phyloP scores from a whole-genome alignment of 2,329 filamentous ascomycete genomes.

The Septoria petroselini region DNA sequence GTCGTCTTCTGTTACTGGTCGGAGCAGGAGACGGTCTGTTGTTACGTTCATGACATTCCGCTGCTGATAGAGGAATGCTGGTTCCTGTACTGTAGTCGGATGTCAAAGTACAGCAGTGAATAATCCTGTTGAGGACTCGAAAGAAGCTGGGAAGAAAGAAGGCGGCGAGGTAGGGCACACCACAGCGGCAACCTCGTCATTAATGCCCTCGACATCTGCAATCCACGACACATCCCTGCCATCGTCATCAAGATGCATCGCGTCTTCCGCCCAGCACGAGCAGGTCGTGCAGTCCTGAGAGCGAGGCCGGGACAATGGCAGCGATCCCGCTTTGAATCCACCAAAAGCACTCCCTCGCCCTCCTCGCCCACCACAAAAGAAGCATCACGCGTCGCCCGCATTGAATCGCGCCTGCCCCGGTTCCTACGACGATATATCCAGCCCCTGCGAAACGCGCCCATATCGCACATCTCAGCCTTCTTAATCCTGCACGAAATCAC shows the following conservation, averaged over 20 bases:
- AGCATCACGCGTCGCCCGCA: slow-evolving; percentile 35
- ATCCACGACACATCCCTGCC: too few relatives aligned
- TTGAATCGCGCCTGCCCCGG: slow-evolving; percentile 52
- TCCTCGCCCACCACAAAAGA: slow-evolving; percentile 6
- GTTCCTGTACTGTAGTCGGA: too few relatives aligned
- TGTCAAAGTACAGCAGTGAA: too few relatives aligned
- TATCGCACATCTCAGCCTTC: slow-evolving; percentile 82
- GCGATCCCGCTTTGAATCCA: slow-evolving; percentile 6
- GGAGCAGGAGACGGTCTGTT: slow-evolving; percentile 18
- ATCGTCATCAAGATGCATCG: slow-evolving; percentile 4
- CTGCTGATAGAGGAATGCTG: too few relatives aligned
- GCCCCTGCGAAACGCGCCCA: slow-evolving; percentile 69
- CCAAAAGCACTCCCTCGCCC: background rate
- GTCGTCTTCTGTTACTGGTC: slow-evolving; percentile 19
- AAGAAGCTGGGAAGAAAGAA: too few relatives aligned
- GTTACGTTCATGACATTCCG: slow-evolving; percentile 13
- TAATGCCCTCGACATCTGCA: too few relatives aligned
- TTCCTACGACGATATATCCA: slow-evolving; percentile 67
- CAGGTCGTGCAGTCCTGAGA: slow-evolving; percentile 1
- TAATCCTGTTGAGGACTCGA: too few relatives aligned
- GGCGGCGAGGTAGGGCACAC: too few relatives aligned
- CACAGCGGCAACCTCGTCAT: too few relatives aligned
- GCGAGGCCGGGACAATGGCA: background rate
- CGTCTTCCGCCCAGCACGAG: slow-evolving; percentile 5
- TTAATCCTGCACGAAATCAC: slow-evolving; percentile 89